Evolutionary conservation across 108 stramenopile genomes (phyloP), one percentile per base, ranked within the genome.

Genomic region (Cyclotella sp.): DNA sequence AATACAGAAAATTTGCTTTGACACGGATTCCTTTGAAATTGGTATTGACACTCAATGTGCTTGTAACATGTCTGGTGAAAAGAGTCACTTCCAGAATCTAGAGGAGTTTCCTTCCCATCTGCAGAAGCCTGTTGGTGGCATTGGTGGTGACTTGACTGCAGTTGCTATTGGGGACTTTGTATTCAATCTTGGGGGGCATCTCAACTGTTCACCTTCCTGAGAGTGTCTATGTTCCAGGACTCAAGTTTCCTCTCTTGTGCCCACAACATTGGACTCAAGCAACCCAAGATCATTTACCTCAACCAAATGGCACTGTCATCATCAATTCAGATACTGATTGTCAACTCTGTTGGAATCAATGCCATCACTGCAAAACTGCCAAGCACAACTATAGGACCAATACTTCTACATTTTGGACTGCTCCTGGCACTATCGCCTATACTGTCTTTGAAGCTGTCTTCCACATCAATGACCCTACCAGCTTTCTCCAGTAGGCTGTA

Each of bases 31-130:
- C n/a, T 66, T 60, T 14, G 16, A 45, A 0, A 76, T 68, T 18
- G 67, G 66, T 29, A 65, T 76, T 15, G 67, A 76, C 43, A 68
- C 45, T 28, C 45, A 49, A 27, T 65, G 64, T 40, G 68, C 75
- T 41, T 27, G 58, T 24, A 60, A 43, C 41, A 76, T 68, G 75
- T 44, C 43, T n/a, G 39, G 43, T 40, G 12, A 45, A 2, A 49
- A 26, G 28, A 21, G 39, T 19, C 44, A 24, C 19, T 61, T 76
- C 43, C 10, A 68, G 16, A 40, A 76, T 59, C 58, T 59, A 8
- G 30, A 16, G 58, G 27, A 27, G 28, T 19, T 49, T 34, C 65
- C 30, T 24, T 0, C 7, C 47, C 42, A 2, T 21, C 18, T 12
- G 16, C 59, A 60, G 59, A 26, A 26, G 7, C 29, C 27, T 12